Evolutionary conservation across 495 filamentous ascomycete species (phyloP), one percentile per base, ranked within the genome.

Genomic region (Xanthoparmelia taractica): DNA sequence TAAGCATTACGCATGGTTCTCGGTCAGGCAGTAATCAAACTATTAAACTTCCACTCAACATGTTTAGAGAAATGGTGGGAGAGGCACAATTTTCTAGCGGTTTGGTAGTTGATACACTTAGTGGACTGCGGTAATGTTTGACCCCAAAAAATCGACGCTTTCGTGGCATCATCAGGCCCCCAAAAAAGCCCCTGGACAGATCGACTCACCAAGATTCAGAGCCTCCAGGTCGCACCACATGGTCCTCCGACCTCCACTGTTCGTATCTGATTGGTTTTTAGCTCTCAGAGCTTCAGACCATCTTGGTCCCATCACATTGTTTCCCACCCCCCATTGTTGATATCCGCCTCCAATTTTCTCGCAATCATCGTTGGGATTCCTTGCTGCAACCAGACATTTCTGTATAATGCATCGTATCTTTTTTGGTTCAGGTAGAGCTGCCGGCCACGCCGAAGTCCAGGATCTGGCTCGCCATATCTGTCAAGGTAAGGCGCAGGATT

Each of bases 281-380:
- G 17, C 6, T 13, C 1, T 15, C 15, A 20, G 5, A 33, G 20
- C 0, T 54, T n/a, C 1, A 20, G 29, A 20, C 6, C 29, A 33
- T 33, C 29, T 31, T 52, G 27, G 48, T 52, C 48, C 6, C 50
- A 18, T 70, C 63, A 70, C 55, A 92, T 84, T 29, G 92, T 96
- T 76, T 98, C 94, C 94, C 94, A 98, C 4, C 94, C 94, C 10
- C 94, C 94, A 66, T 88, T 96, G 71, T 97, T 97, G 50, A 96
- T 89, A 70, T 98, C 94, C 15, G 87, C 87, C 77, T 98, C 94
- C 65, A 97, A 75, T 73, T 91, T 92, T 65, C 94, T 80, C 60
- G 87, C 86, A 70, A 98, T 96, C 40, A 86, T 87, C 55, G 88
- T 92, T n/a, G 91, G 91, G 38, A 97, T 84, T 29, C 85, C 84